Evolutionary conservation across 2,329 filamentous ascomycete genomes (phyloP).

Genomic region (Botrytis aclada): DNA sequence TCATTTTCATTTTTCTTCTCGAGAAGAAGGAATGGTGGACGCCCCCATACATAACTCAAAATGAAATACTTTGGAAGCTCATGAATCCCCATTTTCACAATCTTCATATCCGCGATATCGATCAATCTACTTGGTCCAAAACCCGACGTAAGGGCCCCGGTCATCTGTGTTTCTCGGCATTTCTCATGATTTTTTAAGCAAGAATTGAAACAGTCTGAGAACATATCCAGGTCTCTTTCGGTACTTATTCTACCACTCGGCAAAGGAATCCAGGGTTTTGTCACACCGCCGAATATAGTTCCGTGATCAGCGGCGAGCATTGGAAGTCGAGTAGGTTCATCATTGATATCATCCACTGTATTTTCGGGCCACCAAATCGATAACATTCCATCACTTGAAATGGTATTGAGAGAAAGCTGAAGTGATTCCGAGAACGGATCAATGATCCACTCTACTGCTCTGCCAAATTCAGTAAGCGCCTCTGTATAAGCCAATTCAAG

Average conservation of each 20-base stretch:
- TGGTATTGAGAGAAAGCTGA: neutral
- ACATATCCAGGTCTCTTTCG: neutral
- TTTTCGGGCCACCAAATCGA: neutral
- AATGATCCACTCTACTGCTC: neutral
- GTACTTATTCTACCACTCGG: neutral
- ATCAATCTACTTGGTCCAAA: slow-evolving; percentile 5
- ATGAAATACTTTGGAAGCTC: slow-evolving; percentile 18
- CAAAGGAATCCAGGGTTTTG: neutral
- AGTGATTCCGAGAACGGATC: neutral
- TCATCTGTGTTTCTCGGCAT: neutral
- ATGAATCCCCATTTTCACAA: neutral
- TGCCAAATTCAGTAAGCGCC: neutral
- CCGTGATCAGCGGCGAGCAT: neutral
- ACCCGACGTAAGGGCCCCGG: neutral
- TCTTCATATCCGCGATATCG: neutral
- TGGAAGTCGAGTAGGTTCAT: neutral
- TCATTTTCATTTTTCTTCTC: neutral
- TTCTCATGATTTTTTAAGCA: neutral
- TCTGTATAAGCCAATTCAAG: neutral
- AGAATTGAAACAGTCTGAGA: neutral
- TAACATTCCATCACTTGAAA: neutral
- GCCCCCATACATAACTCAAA: slow-evolving; percentile 25
- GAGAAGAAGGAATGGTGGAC: slow-evolving; percentile 9
- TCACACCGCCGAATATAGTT: neutral
- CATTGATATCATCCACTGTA: neutral